phyloP scores from a whole-genome alignment of 169 alveolate genomes.

The Plasmodium vinckei region DNA sequence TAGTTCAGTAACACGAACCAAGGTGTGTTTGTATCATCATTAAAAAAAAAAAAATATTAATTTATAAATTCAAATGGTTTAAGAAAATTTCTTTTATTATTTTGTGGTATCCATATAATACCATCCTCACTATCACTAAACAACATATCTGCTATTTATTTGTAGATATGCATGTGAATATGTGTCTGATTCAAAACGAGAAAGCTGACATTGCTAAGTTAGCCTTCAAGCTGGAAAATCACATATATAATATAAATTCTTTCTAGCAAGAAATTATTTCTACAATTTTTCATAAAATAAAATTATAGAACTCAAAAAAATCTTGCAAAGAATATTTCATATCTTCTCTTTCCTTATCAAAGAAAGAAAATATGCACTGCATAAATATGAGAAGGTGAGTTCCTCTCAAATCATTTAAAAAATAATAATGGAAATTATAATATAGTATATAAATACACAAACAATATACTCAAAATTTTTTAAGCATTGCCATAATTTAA shows the following conservation, averaged over 20 bases:
- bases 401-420: no score
- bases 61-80: not conserved
- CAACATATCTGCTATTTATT: no score
- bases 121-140: no score
- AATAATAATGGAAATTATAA: no score
- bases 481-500: not conserved
- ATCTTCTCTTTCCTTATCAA: not conserved
- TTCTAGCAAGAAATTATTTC: conserved; percentile 73
- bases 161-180: no score
- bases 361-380: not conserved
- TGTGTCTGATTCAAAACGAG: conserved; percentile 63
- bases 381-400: not conserved
- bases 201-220: conserved; percentile 9
- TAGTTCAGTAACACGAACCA: conserved; percentile 77
- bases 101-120: not conserved
- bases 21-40: conserved; percentile 48
- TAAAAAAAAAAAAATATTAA: conserved; percentile 32
- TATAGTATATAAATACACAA: no score
- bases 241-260: not conserved
- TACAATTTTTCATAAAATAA: not conserved
- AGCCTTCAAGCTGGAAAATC: conserved; percentile 75
- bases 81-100: not conserved
- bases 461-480: not conserved
- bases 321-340: conserved; percentile 29
- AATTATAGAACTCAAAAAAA: conserved; percentile 67